Evolutionary conservation across 371 early-diverging fungal species (phyloP).

Genomic region (Chytridium lagenaria): DNA sequence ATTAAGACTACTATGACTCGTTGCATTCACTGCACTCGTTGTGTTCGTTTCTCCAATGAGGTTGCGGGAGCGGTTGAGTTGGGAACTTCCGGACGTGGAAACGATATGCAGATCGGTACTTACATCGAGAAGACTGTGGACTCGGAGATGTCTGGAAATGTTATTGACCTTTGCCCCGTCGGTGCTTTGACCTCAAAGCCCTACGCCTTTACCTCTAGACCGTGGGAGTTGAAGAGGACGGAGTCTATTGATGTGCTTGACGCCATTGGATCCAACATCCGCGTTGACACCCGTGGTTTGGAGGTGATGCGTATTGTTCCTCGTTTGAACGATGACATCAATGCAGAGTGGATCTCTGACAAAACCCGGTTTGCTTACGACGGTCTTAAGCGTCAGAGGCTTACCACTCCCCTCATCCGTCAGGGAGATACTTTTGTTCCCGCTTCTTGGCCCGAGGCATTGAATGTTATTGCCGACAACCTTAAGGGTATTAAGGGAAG

Average conservation of each 20-base stretch:
- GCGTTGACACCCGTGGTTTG: slow-evolving; percentile 94
- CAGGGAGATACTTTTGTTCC: slow-evolving; percentile 83
- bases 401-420: slow-evolving; percentile 89
- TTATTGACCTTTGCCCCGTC: slow-evolving; percentile 97
- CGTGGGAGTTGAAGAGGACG: slow-evolving; percentile 97
- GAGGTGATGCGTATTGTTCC: slow-evolving; percentile 97
- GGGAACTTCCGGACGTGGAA: slow-evolving; percentile 95
- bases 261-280: slow-evolving; percentile 93
- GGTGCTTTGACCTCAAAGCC: slow-evolving; percentile 98
- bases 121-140: slow-evolving; percentile 88
- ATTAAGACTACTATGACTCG: slow-evolving; percentile 95
- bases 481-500: slow-evolving; percentile 62
- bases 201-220: slow-evolving; percentile 90
- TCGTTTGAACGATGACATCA: slow-evolving; percentile 93
- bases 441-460: slow-evolving; percentile 87
- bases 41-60: slow-evolving; percentile 98
- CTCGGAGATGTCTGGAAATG: slow-evolving; percentile 97
- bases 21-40: slow-evolving; percentile 99
- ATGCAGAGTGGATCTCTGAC: slow-evolving; percentile 99
- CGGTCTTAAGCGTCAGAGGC: slow-evolving; percentile 93
- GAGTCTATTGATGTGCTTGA: slow-evolving; percentile 96
- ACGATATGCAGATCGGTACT: slow-evolving; percentile 97
- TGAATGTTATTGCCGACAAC: slow-evolving; percentile 73
- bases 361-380: slow-evolving; percentile 96
- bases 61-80: slow-evolving; percentile 95